Percentiles rank a stretch among this genome's conserved stretches.
Conservation (phyloP, 768 basidiomycete species). For the Boletus vermiculosoides region DNA sequence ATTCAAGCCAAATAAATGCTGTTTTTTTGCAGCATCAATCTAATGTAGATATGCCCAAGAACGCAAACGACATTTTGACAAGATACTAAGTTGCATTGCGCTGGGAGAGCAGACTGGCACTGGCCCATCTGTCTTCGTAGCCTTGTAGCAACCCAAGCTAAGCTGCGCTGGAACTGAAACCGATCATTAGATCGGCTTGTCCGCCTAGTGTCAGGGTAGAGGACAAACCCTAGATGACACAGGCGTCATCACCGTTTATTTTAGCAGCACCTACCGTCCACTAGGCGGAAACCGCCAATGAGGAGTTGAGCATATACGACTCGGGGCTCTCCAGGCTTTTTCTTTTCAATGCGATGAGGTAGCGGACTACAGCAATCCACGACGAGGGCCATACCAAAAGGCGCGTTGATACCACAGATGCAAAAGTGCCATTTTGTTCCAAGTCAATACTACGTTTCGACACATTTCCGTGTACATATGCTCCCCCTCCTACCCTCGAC, state of each 20-base stretch:
- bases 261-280: background rate
- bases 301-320: background rate
- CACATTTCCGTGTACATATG: background rate
- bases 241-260: background rate
- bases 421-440: background rate
- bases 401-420: background rate
- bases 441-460: background rate
- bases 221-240: too few relatives aligned
- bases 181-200: background rate
- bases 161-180: background rate
- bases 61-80: too few relatives aligned
- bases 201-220: background rate
- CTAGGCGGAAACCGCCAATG: background rate
- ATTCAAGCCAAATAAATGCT: background rate
- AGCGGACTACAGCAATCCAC: too few relatives aligned
- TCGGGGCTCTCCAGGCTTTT: background rate
- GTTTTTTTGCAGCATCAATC: background rate
- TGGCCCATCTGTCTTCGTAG: background rate
- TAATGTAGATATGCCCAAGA: too few relatives aligned
- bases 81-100: background rate
- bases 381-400: too few relatives aligned
- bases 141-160: background rate
- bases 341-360: background rate
- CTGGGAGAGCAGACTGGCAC: background rate
- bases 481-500: background rate